Evolutionary conservation across 441 rosid species (phyloP).

Genomic region (Populus hybrid): DNA sequence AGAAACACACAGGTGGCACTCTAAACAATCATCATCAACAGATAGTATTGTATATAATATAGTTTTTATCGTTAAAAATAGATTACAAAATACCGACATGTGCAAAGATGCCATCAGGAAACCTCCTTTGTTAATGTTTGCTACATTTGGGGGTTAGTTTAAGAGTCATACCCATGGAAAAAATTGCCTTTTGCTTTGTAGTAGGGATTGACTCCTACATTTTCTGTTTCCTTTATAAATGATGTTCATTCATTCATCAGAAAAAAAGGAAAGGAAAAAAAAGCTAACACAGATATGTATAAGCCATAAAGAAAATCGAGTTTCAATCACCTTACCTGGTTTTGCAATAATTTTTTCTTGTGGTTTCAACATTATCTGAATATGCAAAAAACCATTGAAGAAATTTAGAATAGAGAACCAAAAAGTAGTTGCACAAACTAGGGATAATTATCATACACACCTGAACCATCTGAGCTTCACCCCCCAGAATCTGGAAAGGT

Average conservation of each 20-base stretch:
- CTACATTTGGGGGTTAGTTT: neutral
- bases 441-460: slow-evolving; percentile 31
- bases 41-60: neutral
- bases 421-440: neutral
- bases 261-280: too few species aligned
- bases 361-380: slow-evolving; percentile 89
- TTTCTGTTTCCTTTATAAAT: neutral
- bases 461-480: slow-evolving; percentile 98
- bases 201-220: neutral
- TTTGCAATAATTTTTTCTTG: slow-evolving; percentile 80
- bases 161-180: neutral
- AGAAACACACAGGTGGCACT: neutral
- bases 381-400: slow-evolving; percentile 16
- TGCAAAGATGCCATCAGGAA: neutral
- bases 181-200: neutral
- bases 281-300: neutral
- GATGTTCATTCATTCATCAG: neutral
- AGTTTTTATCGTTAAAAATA: neutral
- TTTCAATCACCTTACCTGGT: slow-evolving; percentile 58
- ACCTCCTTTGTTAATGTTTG: neutral
- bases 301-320: neutral
- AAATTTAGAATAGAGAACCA: neutral
- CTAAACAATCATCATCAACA: neutral
- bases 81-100: neutral
- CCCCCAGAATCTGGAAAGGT: slow-evolving; percentile 95